Evolutionary conservation across 2,329 filamentous ascomycete species (phyloP).

Genomic region (Aspergillus sp.): DNA sequence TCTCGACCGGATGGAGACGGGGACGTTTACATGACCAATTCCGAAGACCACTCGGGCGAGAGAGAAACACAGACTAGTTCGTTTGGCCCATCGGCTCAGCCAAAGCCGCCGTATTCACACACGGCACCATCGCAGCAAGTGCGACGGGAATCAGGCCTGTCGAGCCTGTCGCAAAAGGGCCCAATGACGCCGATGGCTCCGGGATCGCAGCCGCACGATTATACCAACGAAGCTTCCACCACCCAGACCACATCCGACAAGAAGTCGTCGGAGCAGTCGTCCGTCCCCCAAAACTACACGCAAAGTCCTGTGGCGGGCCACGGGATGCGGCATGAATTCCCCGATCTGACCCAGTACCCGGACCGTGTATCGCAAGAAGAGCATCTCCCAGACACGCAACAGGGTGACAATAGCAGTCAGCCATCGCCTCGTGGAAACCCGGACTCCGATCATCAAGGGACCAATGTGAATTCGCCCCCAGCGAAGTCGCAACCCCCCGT

Average conservation of each 20-base stretch:
- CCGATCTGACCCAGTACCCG: constrained; percentile 53
- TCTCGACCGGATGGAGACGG: constrained; percentile 46
- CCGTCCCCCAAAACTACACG: constrained; percentile 66
- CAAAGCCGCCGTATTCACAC: constrained; percentile 45
- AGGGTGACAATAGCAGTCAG: constrained; percentile 41
- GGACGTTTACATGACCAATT: constrained; percentile 63
- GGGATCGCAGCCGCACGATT: constrained; percentile 60
- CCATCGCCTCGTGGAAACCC: constrained; percentile 31
- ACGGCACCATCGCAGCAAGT: constrained; percentile 49
- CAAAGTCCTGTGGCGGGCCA: constrained; percentile 55
- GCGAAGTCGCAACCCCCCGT: constrained; percentile 38
- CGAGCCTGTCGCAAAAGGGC: constrained; percentile 49
- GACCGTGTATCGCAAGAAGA: constrained; percentile 56
- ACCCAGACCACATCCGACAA: constrained; percentile 82
- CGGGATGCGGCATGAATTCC: constrained; percentile 45
- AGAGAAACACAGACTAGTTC: constrained; percentile 48
- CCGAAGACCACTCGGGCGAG: constrained; percentile 43
- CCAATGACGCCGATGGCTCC: constrained; percentile 59
- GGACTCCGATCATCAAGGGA: constrained; percentile 29
- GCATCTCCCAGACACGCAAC: constrained; percentile 65
- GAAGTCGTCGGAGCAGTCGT: constrained; percentile 72
- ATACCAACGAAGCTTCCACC: constrained; percentile 84
- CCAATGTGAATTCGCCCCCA: constrained; percentile 40
- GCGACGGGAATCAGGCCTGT: constrained; percentile 46
- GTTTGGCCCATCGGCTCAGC: constrained; percentile 52